A percentile compares a stretch with the other conserved stretches of the same genome.
Conservation (phyloP, 352 stramenopile genomes). For the Phytopythium boreale region DNA sequence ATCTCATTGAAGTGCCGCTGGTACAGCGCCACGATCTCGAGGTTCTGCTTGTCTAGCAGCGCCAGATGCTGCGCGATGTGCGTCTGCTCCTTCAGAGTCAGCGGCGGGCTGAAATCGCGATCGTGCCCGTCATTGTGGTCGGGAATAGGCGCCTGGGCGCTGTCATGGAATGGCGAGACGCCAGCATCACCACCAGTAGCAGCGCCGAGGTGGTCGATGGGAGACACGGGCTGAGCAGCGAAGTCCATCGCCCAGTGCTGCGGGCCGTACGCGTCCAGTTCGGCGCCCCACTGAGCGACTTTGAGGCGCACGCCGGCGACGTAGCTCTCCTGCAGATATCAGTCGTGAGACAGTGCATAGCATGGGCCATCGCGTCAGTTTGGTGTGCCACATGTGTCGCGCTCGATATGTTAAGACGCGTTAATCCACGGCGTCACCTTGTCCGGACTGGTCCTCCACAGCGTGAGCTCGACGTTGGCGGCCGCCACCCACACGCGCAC, state of each 20-base stretch:
- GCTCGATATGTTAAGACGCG: neutral
- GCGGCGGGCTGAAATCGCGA: neutral
- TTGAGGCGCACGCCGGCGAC: conserved; percentile 4
- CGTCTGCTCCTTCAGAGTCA: conserved; percentile 6
- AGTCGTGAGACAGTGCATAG: neutral
- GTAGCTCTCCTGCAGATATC: conserved; percentile 2
- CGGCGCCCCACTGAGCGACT: neutral
- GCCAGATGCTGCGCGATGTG: neutral
- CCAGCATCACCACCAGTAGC: no score
- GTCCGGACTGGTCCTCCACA: conserved; percentile 2
- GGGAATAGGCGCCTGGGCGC: neutral
- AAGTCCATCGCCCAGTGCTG: neutral
- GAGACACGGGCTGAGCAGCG: neutral
- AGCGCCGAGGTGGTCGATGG: neutral
- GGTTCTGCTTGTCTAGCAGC: conserved; percentile 11
- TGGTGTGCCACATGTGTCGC: no score
- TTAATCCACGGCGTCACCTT: neutral
- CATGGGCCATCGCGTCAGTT: neutral
- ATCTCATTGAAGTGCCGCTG: conserved; percentile 41
- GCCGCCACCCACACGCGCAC: conserved; percentile 7
- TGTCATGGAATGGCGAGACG: neutral
- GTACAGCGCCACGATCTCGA: conserved; percentile 8
- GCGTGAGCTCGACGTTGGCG: conserved; percentile 5
- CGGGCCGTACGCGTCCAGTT: neutral
- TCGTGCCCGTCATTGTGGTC: neutral